phyloP scores from a whole-genome alignment of 257 asterid genomes.

The Scutellaria minor region DNA sequence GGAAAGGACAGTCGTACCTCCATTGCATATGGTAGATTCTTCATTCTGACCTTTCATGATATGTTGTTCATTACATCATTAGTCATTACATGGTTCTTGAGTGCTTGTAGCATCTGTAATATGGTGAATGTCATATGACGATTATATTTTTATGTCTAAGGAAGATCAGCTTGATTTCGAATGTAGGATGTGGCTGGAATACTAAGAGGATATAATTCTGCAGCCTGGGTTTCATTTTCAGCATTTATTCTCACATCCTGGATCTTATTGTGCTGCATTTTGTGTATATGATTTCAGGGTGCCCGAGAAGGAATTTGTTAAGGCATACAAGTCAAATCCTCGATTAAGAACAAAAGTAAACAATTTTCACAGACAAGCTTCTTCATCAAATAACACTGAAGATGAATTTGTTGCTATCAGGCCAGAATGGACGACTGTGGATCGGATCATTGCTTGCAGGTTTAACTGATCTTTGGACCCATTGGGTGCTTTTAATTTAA shows the following conservation, averaged over 20 bases:
- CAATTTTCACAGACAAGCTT: constrained; percentile 75
- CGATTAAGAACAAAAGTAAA: constrained; percentile 88
- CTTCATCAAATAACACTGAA: constrained; percentile 67
- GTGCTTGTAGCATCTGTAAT: constrained; percentile 26
- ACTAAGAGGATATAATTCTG: neutral
- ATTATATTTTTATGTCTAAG: constrained; percentile 23
- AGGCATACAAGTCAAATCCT: constrained; percentile 90
- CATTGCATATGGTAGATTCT: constrained; percentile 84
- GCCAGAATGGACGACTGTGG: constrained; percentile 96
- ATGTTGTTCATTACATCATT: constrained; percentile 15
- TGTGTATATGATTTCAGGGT: constrained; percentile 65
- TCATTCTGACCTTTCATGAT: constrained; percentile 29
- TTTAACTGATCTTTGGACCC: constrained; percentile 30
- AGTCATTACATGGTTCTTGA: neutral
- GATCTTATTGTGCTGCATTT: constrained; percentile 27
- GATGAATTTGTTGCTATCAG: constrained; percentile 87
- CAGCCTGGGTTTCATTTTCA: constrained; percentile 22
- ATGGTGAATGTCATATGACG: constrained; percentile 19
- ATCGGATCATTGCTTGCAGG: constrained; percentile 94
- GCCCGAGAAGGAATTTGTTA: constrained; percentile 81
- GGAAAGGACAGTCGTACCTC: constrained; percentile 94
- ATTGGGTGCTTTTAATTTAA: constrained; percentile 16
- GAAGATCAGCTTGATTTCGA: constrained; percentile 31
- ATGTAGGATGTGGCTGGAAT: constrained; percentile 27
- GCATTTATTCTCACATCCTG: constrained; percentile 24